Base-by-base conservation (phyloP, 2,329 filamentous ascomycete genomes). In the Camillea tinctor region DNA sequence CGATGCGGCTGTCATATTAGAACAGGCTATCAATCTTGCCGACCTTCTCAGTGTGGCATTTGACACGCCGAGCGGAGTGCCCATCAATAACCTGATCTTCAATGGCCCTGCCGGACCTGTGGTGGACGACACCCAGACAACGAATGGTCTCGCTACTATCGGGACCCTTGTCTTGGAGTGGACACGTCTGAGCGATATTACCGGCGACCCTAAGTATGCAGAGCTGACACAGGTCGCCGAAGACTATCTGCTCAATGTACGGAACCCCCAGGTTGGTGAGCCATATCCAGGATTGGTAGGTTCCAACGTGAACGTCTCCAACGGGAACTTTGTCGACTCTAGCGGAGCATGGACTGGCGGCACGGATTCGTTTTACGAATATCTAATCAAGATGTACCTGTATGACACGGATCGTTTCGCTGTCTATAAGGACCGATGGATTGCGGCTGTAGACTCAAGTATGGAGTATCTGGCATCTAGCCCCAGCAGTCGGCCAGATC, bases 321-420 rank as follows among this genome's bases (percentile, higher is more conserved):
- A 84, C 3, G 92, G 92, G 20, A 68, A 79, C 7, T 94, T 96
- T 66, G 66, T 83, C 15, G 85, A 94, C 70, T 82, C 82, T 22
- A 69, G 66, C 1, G 92, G 93, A 55, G 89, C 90, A 51, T 96
- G 92, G 92, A 84, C 85, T 48, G 91, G 89, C 55, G 89, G 90
- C 6, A 84, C 84, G 26, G 92, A 96, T 73, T 91, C 87, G 50
- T 96, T 89, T 76, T 96, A 96, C 76, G 92, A 96, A 76, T 96
- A 96, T 69, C 83, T 96, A 30, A 88, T 96, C 74, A 96, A 96
- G 79, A 94, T 95, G 90, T 96, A 88, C 69, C 75, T 94, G 57
- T 96, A 96, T 73, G 89, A 94, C 70, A 80, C 85, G 0, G 67
- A 73, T 5, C 81, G 85, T 2, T 96, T 90, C 68, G 75, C 69